Evolutionary conservation across 208 protist species (phyloP), one percentile per base, ranked within the genome.

Genomic region (Leishmania guyanensis): DNA sequence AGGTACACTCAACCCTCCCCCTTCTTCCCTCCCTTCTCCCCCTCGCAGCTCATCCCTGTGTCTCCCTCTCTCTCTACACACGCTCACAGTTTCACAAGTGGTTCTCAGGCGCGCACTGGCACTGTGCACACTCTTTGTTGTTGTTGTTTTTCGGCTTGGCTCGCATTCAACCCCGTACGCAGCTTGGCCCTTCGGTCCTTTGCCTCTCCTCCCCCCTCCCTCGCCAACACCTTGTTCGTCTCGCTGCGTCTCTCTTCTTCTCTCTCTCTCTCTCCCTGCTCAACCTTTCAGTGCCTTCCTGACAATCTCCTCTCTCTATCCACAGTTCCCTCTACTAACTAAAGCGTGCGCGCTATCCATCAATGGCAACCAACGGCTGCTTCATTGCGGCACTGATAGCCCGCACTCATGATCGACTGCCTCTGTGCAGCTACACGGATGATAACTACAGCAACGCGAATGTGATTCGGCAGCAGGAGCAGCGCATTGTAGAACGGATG

Each of bases 381-480:
- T 96, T 98, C 77, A 96, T 98, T 76, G 90, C 89, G 29, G 95
- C 94, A 39, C 89, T 98, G 39, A 93, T 96, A 73, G 92, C 95
- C 1, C 93, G 95, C 26, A 96, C 92, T 17, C 89, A 93, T 76
- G 95, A 98, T 80, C 92, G 90, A 29, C 66, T 98, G 53, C 92
- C 92, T 29, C 75, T 98, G 46, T 98, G 93, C 82, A 91, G 83
- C 62, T 98, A 95, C 86, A 94, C 90, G 0, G 93, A 97, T 80
- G 93, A 95, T 54, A 96, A 93, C 79, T 98, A 97, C 70, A 86
- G 84, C 75, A 96, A 95, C 78, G 85, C 89, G 68, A 88, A 84
- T 48, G 88, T 93, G 48, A 90, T 94, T 54, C 81, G 92, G 36
- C 93, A 96, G 77, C 94, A 98, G 87, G 85, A 89, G 80, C 90